Conservation (phyloP, 768 basidiomycete species). For the Panaeolus cyanescens region DNA sequence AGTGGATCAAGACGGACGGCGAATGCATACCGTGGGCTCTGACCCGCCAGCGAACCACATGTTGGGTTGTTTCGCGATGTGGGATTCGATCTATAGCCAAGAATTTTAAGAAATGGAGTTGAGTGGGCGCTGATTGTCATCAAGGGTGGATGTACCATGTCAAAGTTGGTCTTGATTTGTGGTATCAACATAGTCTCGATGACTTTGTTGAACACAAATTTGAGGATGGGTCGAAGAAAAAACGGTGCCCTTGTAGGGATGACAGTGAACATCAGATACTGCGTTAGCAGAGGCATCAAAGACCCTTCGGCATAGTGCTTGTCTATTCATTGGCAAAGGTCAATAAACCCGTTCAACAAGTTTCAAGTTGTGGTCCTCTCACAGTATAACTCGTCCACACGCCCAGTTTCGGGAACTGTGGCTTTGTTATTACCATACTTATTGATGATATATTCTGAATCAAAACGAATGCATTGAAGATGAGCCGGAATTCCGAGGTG, state of each 20-base stretch:
- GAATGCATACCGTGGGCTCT: slow-evolving; percentile 16
- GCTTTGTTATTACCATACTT: slow-evolving; percentile 37
- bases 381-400: slow-evolving; percentile 38
- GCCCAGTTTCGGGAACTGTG: slow-evolving; percentile 6
- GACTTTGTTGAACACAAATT: slow-evolving; percentile 20
- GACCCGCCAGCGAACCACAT: slow-evolving; percentile 21
- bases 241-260: slow-evolving; percentile 34
- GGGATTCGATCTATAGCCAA: slow-evolving; percentile 16
- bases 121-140: neutral
- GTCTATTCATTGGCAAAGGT: slow-evolving; percentile 26
- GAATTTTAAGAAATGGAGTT: neutral
- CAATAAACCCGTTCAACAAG: neutral
- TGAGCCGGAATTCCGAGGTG: neutral
- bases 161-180: neutral
- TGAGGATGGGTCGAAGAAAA: slow-evolving; percentile 37
- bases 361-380: neutral
- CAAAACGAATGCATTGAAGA: neutral
- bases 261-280: slow-evolving; percentile 32
- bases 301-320: slow-evolving; percentile 44
- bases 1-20: neutral
- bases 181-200: neutral
- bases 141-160: neutral
- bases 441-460: slow-evolving; percentile 42
- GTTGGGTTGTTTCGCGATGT: slow-evolving; percentile 12
- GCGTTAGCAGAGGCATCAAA: slow-evolving; percentile 40